phyloP scores from a whole-genome alignment of 192 early-diverging fungal genomes.

The Cladochytrium replicatum region DNA sequence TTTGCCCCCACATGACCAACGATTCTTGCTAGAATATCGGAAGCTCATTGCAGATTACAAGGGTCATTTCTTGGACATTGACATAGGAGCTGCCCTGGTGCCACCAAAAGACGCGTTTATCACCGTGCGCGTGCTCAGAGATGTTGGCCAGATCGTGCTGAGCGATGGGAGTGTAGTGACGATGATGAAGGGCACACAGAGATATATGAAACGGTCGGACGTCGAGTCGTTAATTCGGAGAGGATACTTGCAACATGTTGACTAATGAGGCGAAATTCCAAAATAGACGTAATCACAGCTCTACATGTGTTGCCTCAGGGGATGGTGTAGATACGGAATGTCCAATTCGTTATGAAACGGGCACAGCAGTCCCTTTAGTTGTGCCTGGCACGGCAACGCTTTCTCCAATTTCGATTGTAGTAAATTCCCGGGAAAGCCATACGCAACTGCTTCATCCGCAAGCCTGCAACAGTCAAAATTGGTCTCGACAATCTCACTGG shows the following conservation, averaged over 20 bases:
- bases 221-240: slow-evolving; percentile 79
- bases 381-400: too few relatives aligned
- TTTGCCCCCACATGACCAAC: slow-evolving; percentile 46
- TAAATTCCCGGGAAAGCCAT: too few relatives aligned
- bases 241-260: slow-evolving; percentile 75
- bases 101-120: slow-evolving; percentile 89
- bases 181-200: slow-evolving; percentile 71
- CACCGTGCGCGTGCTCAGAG: slow-evolving; percentile 78
- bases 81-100: slow-evolving; percentile 62
- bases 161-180: slow-evolving; percentile 75
- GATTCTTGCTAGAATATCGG: slow-evolving; percentile 57
- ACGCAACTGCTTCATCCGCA: too few relatives aligned
- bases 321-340: too few relatives aligned
- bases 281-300: too few relatives aligned
- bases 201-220: slow-evolving; percentile 76
- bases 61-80: slow-evolving; percentile 53
- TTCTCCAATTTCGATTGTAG: too few relatives aligned
- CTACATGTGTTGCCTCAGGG: too few relatives aligned
- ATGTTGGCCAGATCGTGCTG: slow-evolving; percentile 76
- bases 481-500: too few relatives aligned
- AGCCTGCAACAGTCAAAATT: too few relatives aligned
- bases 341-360: too few relatives aligned
- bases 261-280: too few relatives aligned
- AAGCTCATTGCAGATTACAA: slow-evolving; percentile 58
- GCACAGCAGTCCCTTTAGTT: too few relatives aligned